phyloP scores from a whole-genome alignment of 2,329 filamentous ascomycete species.

The Penicillium olsonii region DNA sequence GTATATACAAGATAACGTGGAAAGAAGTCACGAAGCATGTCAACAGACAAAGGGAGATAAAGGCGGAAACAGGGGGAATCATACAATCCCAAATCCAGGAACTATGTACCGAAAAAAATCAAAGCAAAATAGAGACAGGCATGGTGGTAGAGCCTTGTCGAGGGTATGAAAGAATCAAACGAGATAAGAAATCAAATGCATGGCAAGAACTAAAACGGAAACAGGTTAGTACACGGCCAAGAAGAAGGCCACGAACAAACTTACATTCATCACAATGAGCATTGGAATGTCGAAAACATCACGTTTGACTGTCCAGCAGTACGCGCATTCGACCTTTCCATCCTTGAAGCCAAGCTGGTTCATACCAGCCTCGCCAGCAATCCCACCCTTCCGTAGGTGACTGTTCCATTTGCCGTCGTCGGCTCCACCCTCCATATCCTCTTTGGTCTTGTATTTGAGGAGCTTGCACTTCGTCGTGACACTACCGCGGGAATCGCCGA shows the following conservation, averaged over 20 bases:
- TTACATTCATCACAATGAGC: conserved; percentile 97
- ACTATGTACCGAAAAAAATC: conserved; percentile 18
- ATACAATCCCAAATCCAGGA: conserved; percentile 21
- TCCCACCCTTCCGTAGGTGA: conserved; percentile 47
- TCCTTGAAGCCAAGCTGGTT: conserved; percentile 76
- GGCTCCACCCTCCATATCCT: conserved; percentile 48
- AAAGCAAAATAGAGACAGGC: conserved; percentile 15
- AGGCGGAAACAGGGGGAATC: conserved; percentile 16
- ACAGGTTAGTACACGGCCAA: conserved; percentile 13
- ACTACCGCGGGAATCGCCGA: conserved; percentile 83
- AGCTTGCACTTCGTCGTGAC: conserved; percentile 82
- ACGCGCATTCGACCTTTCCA: conserved; percentile 90
- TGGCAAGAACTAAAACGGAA: conserved; percentile 42
- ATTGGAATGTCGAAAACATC: conserved; percentile 98
- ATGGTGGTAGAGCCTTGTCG: conserved; percentile 5
- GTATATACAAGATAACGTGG: conserved; percentile 21
- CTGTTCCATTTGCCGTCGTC: conserved; percentile 49
- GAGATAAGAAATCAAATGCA: conserved; percentile 42
- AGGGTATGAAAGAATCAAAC: conserved; percentile 17
- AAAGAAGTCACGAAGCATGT: background rate
- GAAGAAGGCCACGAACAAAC: conserved; percentile 43
- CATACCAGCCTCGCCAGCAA: conserved; percentile 65
- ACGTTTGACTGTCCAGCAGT: conserved; percentile 95
- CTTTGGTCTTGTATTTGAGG: conserved; percentile 83
- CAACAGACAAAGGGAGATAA: background rate